Evolutionary conservation across 148 eudicot genomes (phyloP), one percentile per base, ranked within the genome.

Genomic region (Persicaria tinctoria): DNA sequence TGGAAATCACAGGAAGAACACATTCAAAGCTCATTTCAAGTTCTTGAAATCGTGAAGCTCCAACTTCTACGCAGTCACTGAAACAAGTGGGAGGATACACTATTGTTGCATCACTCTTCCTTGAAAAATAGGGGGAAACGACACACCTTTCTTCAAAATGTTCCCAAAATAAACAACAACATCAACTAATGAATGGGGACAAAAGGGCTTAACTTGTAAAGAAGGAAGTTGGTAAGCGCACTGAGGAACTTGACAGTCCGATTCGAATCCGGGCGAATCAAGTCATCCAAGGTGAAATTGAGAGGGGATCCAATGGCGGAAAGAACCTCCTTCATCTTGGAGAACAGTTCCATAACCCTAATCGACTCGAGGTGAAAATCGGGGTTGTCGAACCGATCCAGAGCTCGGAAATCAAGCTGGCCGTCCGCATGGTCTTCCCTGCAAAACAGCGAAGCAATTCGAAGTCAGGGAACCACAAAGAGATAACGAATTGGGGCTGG

Each of bases 301-400:
- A 41, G 64, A 11, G 97, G 93, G 53, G 88, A 92, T 17, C 81
- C 83, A 54, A 92, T 68, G 62, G 86, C 85, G 5, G 77, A 76
- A 32, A 94, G 14, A 44, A 86, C 48, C 66, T 81, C 83, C 80
- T 78, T 84, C 11, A 85, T 85, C 73, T 86, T 86, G 47, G 75
- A 72, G 46, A 70, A 89, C 84, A 92, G 77, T 46, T 83, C 87
- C 79, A 86, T 74, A 60, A 66, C 70, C 73, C 84, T 84, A 27
- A 87, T 84, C 0, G 98, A 84, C 70, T 90, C 93, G 2, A 73
- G 80, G 18, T 90, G 96, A 74, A 79, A 63, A 50, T 94, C 98
- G 8, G 97, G 98, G 78, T 91, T 91, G 70, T 92, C 98, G 27
- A 94, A 82, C 51, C 83, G 84, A 79, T 88, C 89, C 70, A 89